Evolutionary conservation across 805 yeast genomes (phyloP).

Genomic region (Sungouiella thailandica): DNA sequence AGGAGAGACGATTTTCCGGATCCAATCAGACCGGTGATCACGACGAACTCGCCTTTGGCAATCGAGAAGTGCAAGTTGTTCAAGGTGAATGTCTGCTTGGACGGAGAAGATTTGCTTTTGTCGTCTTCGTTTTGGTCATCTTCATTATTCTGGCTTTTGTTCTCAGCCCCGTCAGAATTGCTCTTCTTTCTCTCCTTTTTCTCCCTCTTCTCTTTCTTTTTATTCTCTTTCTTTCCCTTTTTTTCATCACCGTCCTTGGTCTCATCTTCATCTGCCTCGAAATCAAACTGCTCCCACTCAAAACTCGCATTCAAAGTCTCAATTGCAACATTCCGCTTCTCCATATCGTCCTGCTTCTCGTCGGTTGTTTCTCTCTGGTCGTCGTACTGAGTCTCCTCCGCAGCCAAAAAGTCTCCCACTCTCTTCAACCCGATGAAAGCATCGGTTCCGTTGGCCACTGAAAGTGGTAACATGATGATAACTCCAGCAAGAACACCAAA

Average conservation of each 20-base stretch:
- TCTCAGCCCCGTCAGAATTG: not conserved
- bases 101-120: not conserved
- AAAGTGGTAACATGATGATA: constrained; percentile 5
- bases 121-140: not conserved
- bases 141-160: not conserved
- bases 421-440: constrained; percentile 4
- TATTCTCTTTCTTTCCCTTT: not conserved
- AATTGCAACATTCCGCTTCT: not conserved
- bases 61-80: constrained; percentile 1
- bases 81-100: constrained; percentile 11
- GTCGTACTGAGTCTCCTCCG: not conserved
- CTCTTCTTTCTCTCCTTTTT: not conserved
- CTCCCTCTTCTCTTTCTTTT: not conserved
- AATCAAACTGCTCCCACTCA: constrained; percentile 3
- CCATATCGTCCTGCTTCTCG: not conserved
- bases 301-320: not conserved
- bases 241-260: not conserved
- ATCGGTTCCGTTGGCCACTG: constrained; percentile 3
- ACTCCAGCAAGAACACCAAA: constrained; percentile 2
- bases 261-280: not conserved
- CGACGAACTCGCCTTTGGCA: constrained; percentile 7
- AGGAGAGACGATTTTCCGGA: constrained; percentile 7
- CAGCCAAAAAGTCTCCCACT: constrained; percentile 2
- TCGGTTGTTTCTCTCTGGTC: not conserved
- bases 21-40: constrained; percentile 7